phyloP scores from a whole-genome alignment of 1,284 basidiomycete genomes.

The Boletus coffeatus region DNA sequence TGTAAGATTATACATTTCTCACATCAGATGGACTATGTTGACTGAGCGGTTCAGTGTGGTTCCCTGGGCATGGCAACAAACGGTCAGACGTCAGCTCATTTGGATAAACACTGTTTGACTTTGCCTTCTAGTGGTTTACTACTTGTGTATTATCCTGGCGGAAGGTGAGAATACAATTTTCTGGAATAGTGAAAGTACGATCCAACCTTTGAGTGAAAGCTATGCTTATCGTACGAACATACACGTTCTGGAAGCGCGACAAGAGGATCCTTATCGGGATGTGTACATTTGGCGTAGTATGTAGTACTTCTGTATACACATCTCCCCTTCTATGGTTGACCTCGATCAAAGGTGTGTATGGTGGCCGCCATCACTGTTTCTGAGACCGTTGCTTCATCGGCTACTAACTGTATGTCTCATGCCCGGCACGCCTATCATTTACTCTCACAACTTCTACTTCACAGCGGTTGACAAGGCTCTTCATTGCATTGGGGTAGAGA shows the following conservation, averaged over 20 bases:
- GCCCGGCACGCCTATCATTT: neutral
- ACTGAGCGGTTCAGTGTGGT: constrained; percentile 12
- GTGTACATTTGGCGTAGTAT: constrained; percentile 12
- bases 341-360: constrained; percentile 6
- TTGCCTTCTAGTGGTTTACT: constrained; percentile 13
- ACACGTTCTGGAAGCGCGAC: constrained; percentile 17
- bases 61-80: constrained; percentile 11
- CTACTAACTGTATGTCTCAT: constrained; percentile 7
- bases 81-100: neutral
- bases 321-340: neutral
- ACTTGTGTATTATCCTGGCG: constrained; percentile 15
- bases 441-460: neutral
- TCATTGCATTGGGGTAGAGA: constrained; percentile 10
- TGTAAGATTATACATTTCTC: constrained; percentile 1
- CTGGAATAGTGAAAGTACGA: neutral
- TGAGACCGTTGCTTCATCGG: constrained; percentile 7
- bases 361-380: constrained; percentile 12
- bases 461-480: constrained; percentile 15
- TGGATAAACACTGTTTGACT: neutral
- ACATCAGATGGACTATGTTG: neutral
- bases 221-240: constrained; percentile 23
- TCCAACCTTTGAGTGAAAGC: constrained; percentile 3
- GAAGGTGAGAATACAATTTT: constrained; percentile 13
- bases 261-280: constrained; percentile 19
- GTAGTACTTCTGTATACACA: neutral